phyloP scores from a whole-genome alignment of 495 filamentous ascomycete species.

The Talaromyces liani region DNA sequence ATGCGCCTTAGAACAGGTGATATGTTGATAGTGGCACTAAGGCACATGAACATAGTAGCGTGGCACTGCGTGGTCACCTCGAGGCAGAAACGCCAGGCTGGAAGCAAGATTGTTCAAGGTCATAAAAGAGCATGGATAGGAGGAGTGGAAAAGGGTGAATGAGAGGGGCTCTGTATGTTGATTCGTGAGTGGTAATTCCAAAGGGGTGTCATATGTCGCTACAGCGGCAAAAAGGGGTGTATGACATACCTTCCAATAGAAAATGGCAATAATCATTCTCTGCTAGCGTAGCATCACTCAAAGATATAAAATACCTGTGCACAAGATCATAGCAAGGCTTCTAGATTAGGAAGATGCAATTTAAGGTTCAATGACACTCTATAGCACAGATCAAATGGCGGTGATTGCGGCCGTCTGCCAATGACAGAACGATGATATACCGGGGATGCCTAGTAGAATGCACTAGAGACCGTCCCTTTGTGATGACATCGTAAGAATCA shows the following conservation, averaged over 20 bases:
- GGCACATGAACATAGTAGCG: constrained; percentile 6
- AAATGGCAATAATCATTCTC: neutral
- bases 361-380: constrained; percentile 8
- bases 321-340: constrained; percentile 2
- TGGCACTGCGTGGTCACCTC: neutral
- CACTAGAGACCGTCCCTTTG: constrained; percentile 16
- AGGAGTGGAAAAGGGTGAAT: neutral
- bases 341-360: neutral
- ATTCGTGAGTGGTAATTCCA: neutral
- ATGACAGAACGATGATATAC: constrained; percentile 5
- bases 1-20: constrained; percentile 1
- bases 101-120: neutral
- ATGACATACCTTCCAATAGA: neutral
- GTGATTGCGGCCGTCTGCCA: constrained; percentile 5
- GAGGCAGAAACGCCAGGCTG: constrained; percentile 3
- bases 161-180: neutral
- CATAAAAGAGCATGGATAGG: neutral
- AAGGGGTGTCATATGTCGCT: neutral
- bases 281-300: neutral
- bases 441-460: neutral
- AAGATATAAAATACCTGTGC: neutral
- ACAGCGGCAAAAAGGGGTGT: neutral
- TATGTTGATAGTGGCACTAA: neutral
- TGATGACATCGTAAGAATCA: constrained; percentile 13
- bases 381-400: constrained; percentile 5